Evolutionary conservation across 768 basidiomycete species (phyloP), one percentile per base, ranked within the genome.

Genomic region (Rhizopogon vesiculosus): DNA sequence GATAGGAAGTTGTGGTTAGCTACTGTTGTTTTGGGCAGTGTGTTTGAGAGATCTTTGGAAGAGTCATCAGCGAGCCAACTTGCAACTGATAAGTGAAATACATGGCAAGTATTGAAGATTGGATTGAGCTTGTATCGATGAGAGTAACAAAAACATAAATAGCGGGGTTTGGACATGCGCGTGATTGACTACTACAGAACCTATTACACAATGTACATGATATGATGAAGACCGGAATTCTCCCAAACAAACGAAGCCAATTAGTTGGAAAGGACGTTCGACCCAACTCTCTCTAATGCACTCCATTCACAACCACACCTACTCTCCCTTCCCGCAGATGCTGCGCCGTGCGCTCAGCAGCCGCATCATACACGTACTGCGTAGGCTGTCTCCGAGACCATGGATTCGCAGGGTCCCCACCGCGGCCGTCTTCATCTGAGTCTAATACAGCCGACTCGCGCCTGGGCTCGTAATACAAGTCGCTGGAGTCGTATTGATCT

Each of bases 361-460:
- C 91, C 0, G 93, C 93, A 66, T 97, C 93, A 68, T 97, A 97
- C n/a, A 89, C 91, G 70, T 87, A 94, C 13, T 80, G 80, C 25
- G 83, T 77, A 3, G 83, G 81, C 18, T 71, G 78, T 46, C 78
- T 80, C 59, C 63, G 64, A 29, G 67, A 40, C 69, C 69, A 62
- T 62, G 66, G 9, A 48, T 38, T 25, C 19, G 33, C 19, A 15
- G 33, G 13, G 22, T 49, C 35, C 16, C 48, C 22, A 15, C 48
- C 33, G 4, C 48, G 48, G 55, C 61, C 56, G 40, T 48, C 44
- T 16, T 81, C 79, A 22, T 83, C 83, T 9, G 76, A 76, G 42
- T 84, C 80, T 12, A 67, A 53, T 5, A 55, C 51, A 42, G 57
- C 56, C 61, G 68, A 51, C 65, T 69, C 66, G 64, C 75, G 55